phyloP scores from a whole-genome alignment of 129 eudicot genomes.

The Kitagawia praeruptora region DNA sequence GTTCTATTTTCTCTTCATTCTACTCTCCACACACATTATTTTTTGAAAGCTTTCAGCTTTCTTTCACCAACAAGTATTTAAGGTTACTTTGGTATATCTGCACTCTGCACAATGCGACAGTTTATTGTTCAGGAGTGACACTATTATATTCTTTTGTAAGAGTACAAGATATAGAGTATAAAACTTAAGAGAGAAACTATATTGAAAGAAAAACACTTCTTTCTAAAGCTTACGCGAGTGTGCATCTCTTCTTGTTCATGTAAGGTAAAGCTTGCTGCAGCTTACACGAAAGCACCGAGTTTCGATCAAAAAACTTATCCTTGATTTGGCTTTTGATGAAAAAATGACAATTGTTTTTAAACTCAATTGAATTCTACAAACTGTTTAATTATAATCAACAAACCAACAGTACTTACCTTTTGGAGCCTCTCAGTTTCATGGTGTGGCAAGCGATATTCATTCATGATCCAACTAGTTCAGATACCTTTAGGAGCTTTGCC shows the following conservation, averaged over 20 bases:
- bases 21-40: not conserved
- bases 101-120: not conserved
- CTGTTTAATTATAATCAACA: not conserved
- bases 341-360: not conserved
- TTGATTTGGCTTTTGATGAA: not conserved
- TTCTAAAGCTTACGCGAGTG: too few relatives aligned
- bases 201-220: too few relatives aligned
- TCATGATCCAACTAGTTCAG: slow-evolving; percentile 61
- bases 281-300: not conserved
- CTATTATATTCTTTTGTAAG: not conserved
- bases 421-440: slow-evolving; percentile 50
- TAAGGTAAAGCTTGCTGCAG: too few relatives aligned
- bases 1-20: not conserved
- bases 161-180: too few relatives aligned
- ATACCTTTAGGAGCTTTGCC: slow-evolving; percentile 67
- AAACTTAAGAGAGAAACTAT: too few relatives aligned
- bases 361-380: not conserved
- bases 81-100: too few relatives aligned
- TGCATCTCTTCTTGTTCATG: too few relatives aligned
- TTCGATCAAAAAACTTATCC: too few relatives aligned
- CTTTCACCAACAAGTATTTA: not conserved
- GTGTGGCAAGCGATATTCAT: slow-evolving; percentile 60
- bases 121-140: not conserved
- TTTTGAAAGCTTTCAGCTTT: not conserved
- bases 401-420: slow-evolving; percentile 22